Conservation (phyloP, 139 green algal species). For the Medakamo hakoo region DNA sequence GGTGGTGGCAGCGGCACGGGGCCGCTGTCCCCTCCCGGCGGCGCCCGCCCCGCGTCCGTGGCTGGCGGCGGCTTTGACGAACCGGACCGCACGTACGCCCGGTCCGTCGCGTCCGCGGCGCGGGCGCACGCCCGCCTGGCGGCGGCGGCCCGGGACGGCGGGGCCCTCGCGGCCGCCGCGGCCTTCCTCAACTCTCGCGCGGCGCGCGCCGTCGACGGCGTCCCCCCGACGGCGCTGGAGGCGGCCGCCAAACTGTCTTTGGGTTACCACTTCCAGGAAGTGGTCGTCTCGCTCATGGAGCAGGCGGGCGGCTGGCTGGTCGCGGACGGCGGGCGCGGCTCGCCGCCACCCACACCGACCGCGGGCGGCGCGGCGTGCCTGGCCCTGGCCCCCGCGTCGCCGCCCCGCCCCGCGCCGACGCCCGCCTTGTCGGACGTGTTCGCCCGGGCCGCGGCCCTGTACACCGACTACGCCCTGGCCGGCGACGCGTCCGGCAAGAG, state of each 20-base stretch:
- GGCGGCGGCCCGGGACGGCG: too few species aligned
- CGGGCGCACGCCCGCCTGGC: neutral
- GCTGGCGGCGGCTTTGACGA: neutral
- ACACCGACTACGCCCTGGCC: neutral
- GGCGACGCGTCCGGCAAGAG: too few species aligned
- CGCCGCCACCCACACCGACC: neutral
- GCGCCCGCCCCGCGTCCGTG: too few species aligned
- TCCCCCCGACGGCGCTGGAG: neutral
- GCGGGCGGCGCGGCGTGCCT: neutral
- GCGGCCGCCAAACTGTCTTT: neutral
- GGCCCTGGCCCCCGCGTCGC: neutral
- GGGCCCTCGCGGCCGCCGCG: neutral
- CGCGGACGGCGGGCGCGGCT: too few species aligned
- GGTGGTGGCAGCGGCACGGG: too few species aligned
- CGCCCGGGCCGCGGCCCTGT: neutral
- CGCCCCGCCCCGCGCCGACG: neutral
- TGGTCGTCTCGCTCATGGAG: neutral
- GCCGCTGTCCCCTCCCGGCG: too few species aligned
- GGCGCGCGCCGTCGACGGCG: neutral
- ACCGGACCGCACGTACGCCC: neutral
- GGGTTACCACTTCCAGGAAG: neutral
- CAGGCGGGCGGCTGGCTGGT: neutral
- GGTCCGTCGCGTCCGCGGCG: neutral
- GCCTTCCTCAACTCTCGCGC: too few species aligned
- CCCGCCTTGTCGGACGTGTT: neutral